phyloP scores from a whole-genome alignment of 2,329 filamentous ascomycete species.

The Macrophomina tecta region DNA sequence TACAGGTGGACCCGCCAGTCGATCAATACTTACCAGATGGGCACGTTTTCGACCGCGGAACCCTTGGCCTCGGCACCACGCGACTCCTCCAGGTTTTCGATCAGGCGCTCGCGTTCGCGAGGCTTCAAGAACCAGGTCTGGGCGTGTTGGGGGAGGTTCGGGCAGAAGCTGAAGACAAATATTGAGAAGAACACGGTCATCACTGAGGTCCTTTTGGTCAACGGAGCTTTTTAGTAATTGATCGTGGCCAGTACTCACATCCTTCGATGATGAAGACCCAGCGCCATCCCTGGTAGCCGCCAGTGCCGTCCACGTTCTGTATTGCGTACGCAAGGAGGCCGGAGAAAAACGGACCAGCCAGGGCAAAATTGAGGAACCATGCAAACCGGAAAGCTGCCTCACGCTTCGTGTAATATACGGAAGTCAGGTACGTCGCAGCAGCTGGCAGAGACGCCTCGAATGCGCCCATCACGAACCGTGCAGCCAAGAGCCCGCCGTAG shows the following conservation, averaged over 20 bases:
- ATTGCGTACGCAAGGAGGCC: constrained; percentile 65
- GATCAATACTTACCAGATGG: constrained; percentile 30
- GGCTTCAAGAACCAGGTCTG: constrained; percentile 7
- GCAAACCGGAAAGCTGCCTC: constrained; percentile 12
- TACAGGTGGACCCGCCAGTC: constrained; percentile 53
- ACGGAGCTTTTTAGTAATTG: not conserved
- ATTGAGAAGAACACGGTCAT: constrained; percentile 9
- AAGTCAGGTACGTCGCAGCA: constrained; percentile 31
- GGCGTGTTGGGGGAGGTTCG: constrained; percentile 4
- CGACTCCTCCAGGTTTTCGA: not conserved
- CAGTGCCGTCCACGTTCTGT: constrained; percentile 64
- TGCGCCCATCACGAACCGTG: constrained; percentile 42
- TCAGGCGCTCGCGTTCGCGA: not conserved
- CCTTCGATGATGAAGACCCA: constrained; percentile 46
- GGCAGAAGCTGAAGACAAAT: not conserved
- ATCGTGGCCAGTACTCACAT: not conserved
- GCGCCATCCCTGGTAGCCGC: constrained; percentile 43
- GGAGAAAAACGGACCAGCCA: constrained; percentile 14
- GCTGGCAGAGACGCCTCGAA: constrained; percentile 42
- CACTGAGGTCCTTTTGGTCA: not conserved
- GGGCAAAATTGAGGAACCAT: constrained; percentile 20
- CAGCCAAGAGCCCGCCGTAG: constrained; percentile 38
- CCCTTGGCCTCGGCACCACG: constrained; percentile 36
- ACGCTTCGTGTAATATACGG: constrained; percentile 21
- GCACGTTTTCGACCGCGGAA: constrained; percentile 29